phyloP scores from a whole-genome alignment of 2,329 filamentous ascomycete genomes.

The Westerdykella aurantiaca region DNA sequence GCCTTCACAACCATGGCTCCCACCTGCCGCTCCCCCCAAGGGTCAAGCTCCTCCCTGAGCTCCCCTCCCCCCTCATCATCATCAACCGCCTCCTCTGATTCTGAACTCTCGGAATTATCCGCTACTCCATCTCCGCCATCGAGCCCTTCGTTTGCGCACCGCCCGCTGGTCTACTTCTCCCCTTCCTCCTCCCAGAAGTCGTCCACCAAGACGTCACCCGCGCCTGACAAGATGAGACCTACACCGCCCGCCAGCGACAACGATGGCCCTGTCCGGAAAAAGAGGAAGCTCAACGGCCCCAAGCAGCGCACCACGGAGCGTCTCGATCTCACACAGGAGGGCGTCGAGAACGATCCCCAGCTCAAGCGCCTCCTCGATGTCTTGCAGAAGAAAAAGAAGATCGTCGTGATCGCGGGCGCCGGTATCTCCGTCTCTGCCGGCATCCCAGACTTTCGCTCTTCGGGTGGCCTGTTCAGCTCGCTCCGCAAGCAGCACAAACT shows the following conservation, averaged over 20 bases:
- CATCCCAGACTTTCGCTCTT: constrained; percentile 92
- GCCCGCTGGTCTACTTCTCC: constrained; percentile 26
- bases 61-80: constrained; percentile 36
- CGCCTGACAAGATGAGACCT: constrained; percentile 35
- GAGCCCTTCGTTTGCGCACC: constrained; percentile 10
- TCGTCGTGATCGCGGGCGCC: constrained; percentile 92
- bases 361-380: constrained; percentile 67
- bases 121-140: constrained; percentile 31
- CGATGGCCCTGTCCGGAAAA: constrained; percentile 69
- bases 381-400: constrained; percentile 85
- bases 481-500: constrained; percentile 82
- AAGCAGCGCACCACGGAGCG: constrained; percentile 74
- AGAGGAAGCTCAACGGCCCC: constrained; percentile 53
- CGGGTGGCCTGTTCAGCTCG: constrained; percentile 80
- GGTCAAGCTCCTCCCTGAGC: constrained; percentile 32
- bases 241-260: constrained; percentile 45
- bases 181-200: constrained; percentile 43
- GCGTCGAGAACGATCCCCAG: constrained; percentile 54
- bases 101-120: constrained; percentile 27
- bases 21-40: constrained; percentile 10
- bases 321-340: constrained; percentile 61
- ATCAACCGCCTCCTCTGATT: constrained; percentile 23
- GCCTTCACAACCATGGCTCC: no score
- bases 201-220: constrained; percentile 44
- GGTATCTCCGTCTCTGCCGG: constrained; percentile 96